Evolutionary conservation across 306 rosid genomes (phyloP).

Genomic region (Quillaja saponaria): DNA sequence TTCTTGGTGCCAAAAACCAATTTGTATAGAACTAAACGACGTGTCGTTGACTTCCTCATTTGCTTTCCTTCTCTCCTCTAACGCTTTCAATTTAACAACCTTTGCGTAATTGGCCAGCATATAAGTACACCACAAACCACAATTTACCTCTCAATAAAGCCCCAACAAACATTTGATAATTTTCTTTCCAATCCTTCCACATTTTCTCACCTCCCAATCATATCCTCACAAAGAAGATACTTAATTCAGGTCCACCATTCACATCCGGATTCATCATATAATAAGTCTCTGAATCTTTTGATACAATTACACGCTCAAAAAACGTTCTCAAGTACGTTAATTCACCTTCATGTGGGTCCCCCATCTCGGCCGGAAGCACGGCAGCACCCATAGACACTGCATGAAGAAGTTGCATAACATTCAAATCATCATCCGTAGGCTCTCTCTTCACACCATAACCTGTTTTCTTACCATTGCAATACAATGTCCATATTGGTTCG

Average conservation of each 20-base stretch:
- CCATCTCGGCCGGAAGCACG: conserved; percentile 53
- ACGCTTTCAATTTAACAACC: no score
- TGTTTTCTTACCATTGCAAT: conserved; percentile 69
- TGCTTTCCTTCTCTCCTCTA: no score
- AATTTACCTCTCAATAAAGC: no score
- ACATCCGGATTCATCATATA: conserved; percentile 85
- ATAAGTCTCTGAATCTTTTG: conserved; percentile 80
- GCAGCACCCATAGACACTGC: conserved; percentile 77
- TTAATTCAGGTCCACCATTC: conserved; percentile 65
- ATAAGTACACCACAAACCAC: no score
- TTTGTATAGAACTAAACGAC: no score
- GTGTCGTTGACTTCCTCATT: no score
- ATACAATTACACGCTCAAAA: conserved; percentile 77
- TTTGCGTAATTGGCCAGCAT: no score
- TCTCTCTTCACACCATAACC: conserved; percentile 82
- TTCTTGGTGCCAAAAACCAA: no score
- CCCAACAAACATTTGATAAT: no score
- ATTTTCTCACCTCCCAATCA: conserved; percentile 22
- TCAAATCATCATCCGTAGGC: conserved; percentile 64
- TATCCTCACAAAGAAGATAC: conserved; percentile 69
- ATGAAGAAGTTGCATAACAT: conserved; percentile 67
- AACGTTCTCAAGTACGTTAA: conserved; percentile 68
- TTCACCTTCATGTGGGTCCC: conserved; percentile 54
- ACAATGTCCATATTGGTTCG: conserved; percentile 78
- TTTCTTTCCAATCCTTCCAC: no score